Evolutionary conservation across 139 green algal genomes (phyloP), one percentile per base, ranked within the genome.

Genomic region (Picochlorum sp.): DNA sequence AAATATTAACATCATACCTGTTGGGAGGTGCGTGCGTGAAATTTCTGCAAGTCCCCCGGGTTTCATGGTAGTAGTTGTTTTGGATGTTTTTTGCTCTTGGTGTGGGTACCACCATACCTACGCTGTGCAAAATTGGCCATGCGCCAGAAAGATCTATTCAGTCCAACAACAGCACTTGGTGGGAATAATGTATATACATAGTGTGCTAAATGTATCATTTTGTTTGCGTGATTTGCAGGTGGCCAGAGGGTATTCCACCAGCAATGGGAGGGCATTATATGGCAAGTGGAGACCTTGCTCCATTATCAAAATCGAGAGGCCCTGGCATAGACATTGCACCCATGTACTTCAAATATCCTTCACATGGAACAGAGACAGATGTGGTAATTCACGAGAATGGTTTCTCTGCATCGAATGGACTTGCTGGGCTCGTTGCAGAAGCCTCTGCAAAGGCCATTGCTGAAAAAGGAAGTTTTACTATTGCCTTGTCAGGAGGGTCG

Each of bases 251-350:
- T 16, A 77, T 96, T 22, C 88, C 88, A 7, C 73, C 86, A 7
- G 86, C 90, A 24, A 93, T 94, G 86, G 88, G 88, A 22, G 85
- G 80, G 24, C 88, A 96, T 63, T 73, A 89, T 2, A 94, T 96
- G 88, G 62, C 77, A 4, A 86, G 72, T 28, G 86, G 81, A 18
- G 33, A 39, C 59, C 55, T 82, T 18, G 72, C 85, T 2, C 85
- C 85, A 20, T 53, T 90, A 8, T 83, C 72, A 24, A 78, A 66
- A 28, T 86, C 73, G 35, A 85, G 79, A 55, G 85, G 81, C 25
- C 54, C 83, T 18, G 74, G 79, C 29, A 51, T 78, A 5, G 73
- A 79, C 43, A 66, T 84, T 26, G 54, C 54, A 29, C 72, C 68
- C 5, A 79, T 85, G 29, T 67, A 68, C 32, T 89, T 89, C 59